Percentiles rank a stretch among this genome's conserved stretches.
Evolutionary conservation across 306 rosid genomes (phyloP).

Genomic region (Chamaecrista fasciculata): DNA sequence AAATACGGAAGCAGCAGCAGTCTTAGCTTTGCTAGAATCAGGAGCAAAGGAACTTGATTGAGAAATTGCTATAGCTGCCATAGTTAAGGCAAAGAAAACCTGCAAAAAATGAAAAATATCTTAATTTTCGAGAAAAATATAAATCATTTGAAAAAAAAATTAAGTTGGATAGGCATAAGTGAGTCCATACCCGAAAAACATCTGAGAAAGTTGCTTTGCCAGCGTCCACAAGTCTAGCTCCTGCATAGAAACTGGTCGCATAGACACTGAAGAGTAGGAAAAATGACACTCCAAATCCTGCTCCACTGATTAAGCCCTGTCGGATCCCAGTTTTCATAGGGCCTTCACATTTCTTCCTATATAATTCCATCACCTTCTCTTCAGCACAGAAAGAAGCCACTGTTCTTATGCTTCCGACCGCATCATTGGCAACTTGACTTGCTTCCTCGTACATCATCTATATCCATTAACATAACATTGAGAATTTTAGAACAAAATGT

Average conservation of each 20-base stretch:
- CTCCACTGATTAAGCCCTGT: constrained; percentile 77
- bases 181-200: constrained; percentile 56
- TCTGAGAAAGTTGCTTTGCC: constrained; percentile 55
- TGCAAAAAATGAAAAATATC: constrained; percentile 34
- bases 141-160: not conserved
- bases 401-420: constrained; percentile 88
- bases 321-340: constrained; percentile 70
- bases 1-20: constrained; percentile 79
- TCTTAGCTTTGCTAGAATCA: constrained; percentile 65
- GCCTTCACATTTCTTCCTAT: constrained; percentile 74
- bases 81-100: constrained; percentile 83
- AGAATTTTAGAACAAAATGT: not conserved
- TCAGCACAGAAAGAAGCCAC: constrained; percentile 90
- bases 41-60: constrained; percentile 70
- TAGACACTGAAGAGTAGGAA: constrained; percentile 63
- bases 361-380: constrained; percentile 82
- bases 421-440: constrained; percentile 87
- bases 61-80: constrained; percentile 78
- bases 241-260: constrained; percentile 79
- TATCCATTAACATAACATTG: constrained; percentile 20
- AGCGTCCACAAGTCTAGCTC: constrained; percentile 56
- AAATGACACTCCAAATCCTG: constrained; percentile 73
- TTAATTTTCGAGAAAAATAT: not conserved
- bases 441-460: constrained; percentile 89
- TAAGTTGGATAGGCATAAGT: not conserved